Evolutionary conservation across 371 early-diverging fungal species (phyloP).

Genomic region (Gilbertella persicaria): DNA sequence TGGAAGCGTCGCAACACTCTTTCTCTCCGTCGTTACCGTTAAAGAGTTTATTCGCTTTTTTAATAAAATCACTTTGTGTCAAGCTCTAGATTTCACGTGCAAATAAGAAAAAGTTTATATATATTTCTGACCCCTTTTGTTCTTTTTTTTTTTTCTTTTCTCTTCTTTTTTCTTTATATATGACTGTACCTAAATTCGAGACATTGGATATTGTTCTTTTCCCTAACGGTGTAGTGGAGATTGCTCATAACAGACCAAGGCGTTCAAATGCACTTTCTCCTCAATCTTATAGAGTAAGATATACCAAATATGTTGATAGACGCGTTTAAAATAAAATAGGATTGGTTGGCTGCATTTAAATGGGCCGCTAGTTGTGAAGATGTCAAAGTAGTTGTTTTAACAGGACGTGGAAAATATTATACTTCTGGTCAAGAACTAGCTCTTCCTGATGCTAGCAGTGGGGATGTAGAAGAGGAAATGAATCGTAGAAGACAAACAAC

Average conservation of each 20-base stretch:
- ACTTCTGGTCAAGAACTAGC: slow-evolving; percentile 68
- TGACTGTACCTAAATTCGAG: slow-evolving; percentile 46
- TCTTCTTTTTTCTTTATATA: background rate
- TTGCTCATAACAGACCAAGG: slow-evolving; percentile 71
- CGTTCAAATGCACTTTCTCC: slow-evolving; percentile 67
- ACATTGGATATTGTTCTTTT: slow-evolving; percentile 53
- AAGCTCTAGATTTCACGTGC: slow-evolving; percentile 1
- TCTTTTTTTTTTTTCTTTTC: slow-evolving; percentile 1
- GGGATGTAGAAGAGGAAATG: slow-evolving; percentile 32
- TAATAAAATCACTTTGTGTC: slow-evolving; percentile 6
- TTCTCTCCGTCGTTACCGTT: slow-evolving; percentile 83
- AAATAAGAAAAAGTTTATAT: background rate
- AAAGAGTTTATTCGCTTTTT: slow-evolving; percentile 33
- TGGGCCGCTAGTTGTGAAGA: slow-evolving; percentile 53
- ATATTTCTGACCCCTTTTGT: background rate
- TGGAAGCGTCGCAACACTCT: slow-evolving; percentile 82
- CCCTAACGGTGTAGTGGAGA: slow-evolving; percentile 62
- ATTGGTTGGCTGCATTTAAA: slow-evolving; percentile 62
- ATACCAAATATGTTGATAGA: background rate
- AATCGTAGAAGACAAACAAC: slow-evolving; percentile 24
- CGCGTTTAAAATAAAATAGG: slow-evolving; percentile 28
- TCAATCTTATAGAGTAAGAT: slow-evolving; percentile 53
- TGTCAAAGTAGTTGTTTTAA: slow-evolving; percentile 64
- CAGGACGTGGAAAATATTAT: slow-evolving; percentile 70
- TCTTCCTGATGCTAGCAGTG: slow-evolving; percentile 33